Conservation (phyloP, 257 asterid genomes). For the Orobanche coerulescens region DNA sequence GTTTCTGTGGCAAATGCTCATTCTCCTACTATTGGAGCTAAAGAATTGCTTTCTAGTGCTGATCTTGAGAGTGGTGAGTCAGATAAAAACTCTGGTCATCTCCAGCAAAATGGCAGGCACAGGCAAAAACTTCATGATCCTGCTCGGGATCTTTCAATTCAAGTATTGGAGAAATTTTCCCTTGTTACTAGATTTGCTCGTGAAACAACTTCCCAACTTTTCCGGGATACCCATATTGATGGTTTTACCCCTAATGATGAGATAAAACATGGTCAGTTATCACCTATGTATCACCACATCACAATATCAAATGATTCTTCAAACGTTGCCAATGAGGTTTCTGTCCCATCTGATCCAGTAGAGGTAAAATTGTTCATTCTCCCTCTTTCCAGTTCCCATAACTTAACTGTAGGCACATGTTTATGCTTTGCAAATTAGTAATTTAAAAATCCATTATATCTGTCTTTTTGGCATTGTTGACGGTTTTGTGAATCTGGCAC, state of each 20-base stretch:
- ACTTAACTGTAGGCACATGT: conserved; percentile 8
- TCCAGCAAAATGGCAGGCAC: conserved; percentile 54
- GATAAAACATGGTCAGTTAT: conserved; percentile 40
- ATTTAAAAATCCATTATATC: not conserved
- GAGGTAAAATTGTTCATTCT: conserved; percentile 46
- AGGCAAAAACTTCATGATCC: conserved; percentile 74
- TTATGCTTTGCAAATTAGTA: not conserved
- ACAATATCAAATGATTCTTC: conserved; percentile 36
- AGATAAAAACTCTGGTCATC: conserved; percentile 31
- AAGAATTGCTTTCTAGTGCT: conserved; percentile 36
- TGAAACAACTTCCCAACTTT: conserved; percentile 95
- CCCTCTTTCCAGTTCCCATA: conserved; percentile 10
- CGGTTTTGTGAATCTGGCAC: not conserved
- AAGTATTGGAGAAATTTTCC: conserved; percentile 92
- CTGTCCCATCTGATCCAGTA: conserved; percentile 59
- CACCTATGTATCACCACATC: conserved; percentile 27
- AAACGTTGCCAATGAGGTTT: conserved; percentile 35
- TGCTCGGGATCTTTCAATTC: conserved; percentile 80
- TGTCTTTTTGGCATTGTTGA: conserved; percentile 7
- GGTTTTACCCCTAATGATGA: conserved; percentile 47
- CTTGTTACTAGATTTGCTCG: conserved; percentile 98
- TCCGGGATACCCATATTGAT: conserved; percentile 65
- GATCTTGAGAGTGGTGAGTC: conserved; percentile 36
- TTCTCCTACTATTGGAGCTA: conserved; percentile 35
- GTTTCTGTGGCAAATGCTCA: conserved; percentile 49